Percentiles rank a stretch among this genome's conserved stretches.
phyloP scores from a whole-genome alignment of 768 basidiomycete species.

The Phaeotremella skinneri region DNA sequence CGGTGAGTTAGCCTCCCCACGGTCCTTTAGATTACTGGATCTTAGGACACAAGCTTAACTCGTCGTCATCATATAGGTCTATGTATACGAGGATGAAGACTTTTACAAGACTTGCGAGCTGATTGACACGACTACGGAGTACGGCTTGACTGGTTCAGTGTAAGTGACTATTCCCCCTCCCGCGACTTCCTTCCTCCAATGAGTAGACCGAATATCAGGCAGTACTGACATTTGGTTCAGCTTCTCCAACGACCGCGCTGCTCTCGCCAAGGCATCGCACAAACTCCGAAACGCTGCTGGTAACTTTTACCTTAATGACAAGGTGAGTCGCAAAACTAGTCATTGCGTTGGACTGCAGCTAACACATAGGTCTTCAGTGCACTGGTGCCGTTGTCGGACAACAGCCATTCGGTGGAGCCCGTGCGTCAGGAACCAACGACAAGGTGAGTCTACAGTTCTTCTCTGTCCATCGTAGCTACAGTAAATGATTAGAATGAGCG shows the following conservation, averaged over 20 bases:
- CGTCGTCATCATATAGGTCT: slow-evolving; percentile 58
- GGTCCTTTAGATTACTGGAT: background rate
- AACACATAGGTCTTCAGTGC: slow-evolving; percentile 60
- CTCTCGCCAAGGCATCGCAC: slow-evolving; percentile 74
- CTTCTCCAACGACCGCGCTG: slow-evolving; percentile 78
- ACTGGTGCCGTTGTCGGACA: slow-evolving; percentile 73
- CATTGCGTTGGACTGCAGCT: slow-evolving; percentile 12
- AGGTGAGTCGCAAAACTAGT: slow-evolving; percentile 9
- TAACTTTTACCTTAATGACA: slow-evolving; percentile 95
- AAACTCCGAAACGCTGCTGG: slow-evolving; percentile 86
- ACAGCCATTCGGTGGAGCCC: slow-evolving; percentile 94
- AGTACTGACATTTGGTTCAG: too few species aligned
- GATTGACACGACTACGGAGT: slow-evolving; percentile 78
- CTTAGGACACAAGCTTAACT: background rate
- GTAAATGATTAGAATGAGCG: too few species aligned
- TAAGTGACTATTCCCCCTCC: slow-evolving; percentile 53
- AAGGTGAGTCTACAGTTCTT: slow-evolving; percentile 61
- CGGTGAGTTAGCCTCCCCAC: slow-evolving; percentile 56
- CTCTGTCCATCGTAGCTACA: too few species aligned
- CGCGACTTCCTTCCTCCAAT: background rate
- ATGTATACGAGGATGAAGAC: slow-evolving; percentile 81
- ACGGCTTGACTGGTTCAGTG: slow-evolving; percentile 95
- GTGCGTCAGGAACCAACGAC: slow-evolving; percentile 94
- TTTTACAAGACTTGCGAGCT: slow-evolving; percentile 83
- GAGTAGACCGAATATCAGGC: background rate